Evolutionary conservation across 805 yeast genomes (phyloP), one percentile per base, ranked within the genome.

Genomic region (Groenewaldozyma tartarivorans): DNA sequence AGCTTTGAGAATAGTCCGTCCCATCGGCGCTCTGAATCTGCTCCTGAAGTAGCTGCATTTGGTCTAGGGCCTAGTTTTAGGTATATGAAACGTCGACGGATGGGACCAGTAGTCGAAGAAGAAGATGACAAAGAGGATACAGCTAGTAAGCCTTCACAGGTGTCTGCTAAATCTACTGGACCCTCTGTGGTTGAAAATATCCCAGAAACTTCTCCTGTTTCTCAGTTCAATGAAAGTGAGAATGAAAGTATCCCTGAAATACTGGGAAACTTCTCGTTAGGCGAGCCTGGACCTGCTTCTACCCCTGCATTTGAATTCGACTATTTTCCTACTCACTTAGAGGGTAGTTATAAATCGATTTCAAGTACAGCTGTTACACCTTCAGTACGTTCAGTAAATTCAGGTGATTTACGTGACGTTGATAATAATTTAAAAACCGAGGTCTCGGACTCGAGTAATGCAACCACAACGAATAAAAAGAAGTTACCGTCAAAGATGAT

Each of bases 11-110:
- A 26, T 20, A 42, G 36, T 36, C 41, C 49, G 26, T 47, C 58
- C 4, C 79, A 74, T 52, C 63, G 76, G 50, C 63, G 79, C 43
- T 63, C 77, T 1, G 79, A 74, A 53, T 69, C 75, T 32, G 79
- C 79, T 0, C 78, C 79, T 4, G 76, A 74, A 24, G 60, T 69
- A 38, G 62, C 43, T 15, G 19, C 44, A 17, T 46, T 44, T 36
- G 41, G 41, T 18, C 44, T 40, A 27, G 44, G 41, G 17, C 39
- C 43, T 18, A 39, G 40, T 2, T 39, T 36, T 18, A 46, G 56
- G 5, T 51, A 50, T n/a, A 44, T 50, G 51, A 50, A 52, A 42
- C 50, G 54, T 22, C 51, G 51, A 24, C 47, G 50, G 36, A 53
- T 53, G 55, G 49, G 52, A 18, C 48, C 57, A 4, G 52, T 57